A percentile compares a stretch with the other conserved stretches of the same genome.
Evolutionary conservation across 164 flowering plant species (phyloP).

Genomic region (Platanus orientalis): DNA sequence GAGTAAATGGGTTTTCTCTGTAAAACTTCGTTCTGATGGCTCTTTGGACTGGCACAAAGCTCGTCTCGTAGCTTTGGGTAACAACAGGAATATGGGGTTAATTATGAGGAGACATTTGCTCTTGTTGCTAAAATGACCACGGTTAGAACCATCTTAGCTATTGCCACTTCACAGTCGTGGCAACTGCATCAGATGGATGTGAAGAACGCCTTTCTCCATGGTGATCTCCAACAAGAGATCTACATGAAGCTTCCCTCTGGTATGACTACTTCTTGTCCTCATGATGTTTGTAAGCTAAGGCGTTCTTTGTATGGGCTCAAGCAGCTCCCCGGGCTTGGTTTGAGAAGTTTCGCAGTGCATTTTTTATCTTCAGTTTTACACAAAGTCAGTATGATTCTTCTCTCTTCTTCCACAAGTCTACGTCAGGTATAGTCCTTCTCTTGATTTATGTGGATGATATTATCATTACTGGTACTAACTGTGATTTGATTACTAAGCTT

Average conservation of each 20-base stretch:
- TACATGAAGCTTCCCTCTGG: no score
- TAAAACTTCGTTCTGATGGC: no score
- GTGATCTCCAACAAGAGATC: no score
- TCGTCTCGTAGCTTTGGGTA: no score
- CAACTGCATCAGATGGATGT: neutral
- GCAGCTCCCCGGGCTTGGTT: neutral
- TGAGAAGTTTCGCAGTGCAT: neutral
- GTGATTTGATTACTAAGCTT: no score
- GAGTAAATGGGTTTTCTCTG: no score
- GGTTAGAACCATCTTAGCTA: neutral
- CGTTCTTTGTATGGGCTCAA: neutral
- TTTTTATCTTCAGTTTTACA: neutral
- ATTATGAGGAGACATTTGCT: no score
- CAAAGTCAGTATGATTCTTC: neutral
- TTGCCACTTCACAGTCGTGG: neutral
- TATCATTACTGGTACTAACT: no score
- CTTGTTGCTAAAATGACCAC: neutral
- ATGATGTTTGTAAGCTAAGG: neutral
- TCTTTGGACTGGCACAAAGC: neutral
- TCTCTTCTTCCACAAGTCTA: neutral
- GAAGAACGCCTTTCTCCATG: no score
- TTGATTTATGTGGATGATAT: no score
- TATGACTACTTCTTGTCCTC: neutral
- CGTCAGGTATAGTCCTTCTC: no score
- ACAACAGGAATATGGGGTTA: neutral